These are phyloP conservation scores for Lactarius sanguifluus DNA, from an alignment of 768 basidiomycete genomes.

Conservation along the genomic window DNA sequence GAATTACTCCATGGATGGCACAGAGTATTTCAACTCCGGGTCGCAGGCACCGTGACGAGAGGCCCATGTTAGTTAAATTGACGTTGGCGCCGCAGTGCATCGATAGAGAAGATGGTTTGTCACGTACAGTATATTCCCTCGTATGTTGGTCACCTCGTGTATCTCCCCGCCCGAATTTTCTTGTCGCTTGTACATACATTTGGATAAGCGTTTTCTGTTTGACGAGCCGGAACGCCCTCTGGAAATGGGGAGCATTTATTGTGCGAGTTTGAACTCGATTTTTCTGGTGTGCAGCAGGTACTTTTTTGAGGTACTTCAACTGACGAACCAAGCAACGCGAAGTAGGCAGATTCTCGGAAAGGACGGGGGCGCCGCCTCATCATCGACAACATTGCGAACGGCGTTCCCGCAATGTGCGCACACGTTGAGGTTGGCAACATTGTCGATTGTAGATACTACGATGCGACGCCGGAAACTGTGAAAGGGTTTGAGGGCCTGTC, in stretches of 20 bases:
- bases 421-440: conserved; percentile 62
- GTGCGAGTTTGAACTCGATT: not conserved
- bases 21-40: too few relatives aligned
- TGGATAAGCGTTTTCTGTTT: conserved; percentile 69
- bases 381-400: conserved; percentile 54
- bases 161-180: not conserved
- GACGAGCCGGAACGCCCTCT: conserved; percentile 49
- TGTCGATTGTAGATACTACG: conserved; percentile 42
- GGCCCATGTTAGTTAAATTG: too few relatives aligned
- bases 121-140: too few relatives aligned
- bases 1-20: conserved; percentile 28
- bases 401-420: conserved; percentile 67
- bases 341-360: conserved; percentile 43
- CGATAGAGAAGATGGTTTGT: not conserved
- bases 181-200: conserved; percentile 64
- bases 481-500: too few relatives aligned
- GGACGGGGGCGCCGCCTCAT: conserved; percentile 57
- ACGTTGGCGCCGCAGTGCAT: not conserved
- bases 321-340: conserved; percentile 54
- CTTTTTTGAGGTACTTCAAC: conserved; percentile 51
- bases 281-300: conserved; percentile 38
- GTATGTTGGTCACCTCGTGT: not conserved
- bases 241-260: conserved; percentile 41
- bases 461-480: too few relatives aligned
- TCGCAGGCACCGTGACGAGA: too few relatives aligned